phyloP scores from a whole-genome alignment of 495 filamentous ascomycete species.

The Penicillium psychrofluorescens region DNA sequence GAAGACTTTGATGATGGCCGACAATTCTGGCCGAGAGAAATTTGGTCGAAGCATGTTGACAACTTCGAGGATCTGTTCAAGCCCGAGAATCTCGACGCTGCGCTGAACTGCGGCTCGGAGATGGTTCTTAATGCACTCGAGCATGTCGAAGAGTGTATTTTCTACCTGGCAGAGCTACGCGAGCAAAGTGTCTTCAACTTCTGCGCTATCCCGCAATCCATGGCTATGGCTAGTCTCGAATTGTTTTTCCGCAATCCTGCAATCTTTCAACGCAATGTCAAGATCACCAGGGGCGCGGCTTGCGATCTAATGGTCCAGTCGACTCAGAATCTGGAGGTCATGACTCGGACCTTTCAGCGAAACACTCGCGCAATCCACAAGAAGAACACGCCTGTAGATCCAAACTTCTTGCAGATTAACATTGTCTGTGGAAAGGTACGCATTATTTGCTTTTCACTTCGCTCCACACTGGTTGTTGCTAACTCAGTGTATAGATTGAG shows the following conservation, averaged over 20 bases:
- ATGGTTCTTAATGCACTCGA: constrained; percentile 86
- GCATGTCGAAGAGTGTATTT: constrained; percentile 88
- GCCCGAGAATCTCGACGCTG: constrained; percentile 68
- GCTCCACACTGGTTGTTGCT: too few species aligned
- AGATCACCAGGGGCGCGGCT: constrained; percentile 93
- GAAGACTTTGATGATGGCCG: constrained; percentile 84
- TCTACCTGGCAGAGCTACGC: constrained; percentile 91
- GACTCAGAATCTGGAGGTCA: constrained; percentile 73
- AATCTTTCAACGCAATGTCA: constrained; percentile 83
- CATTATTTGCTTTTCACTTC: constrained; percentile 12
- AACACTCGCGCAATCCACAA: constrained; percentile 78
- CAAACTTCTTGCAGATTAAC: constrained; percentile 89
- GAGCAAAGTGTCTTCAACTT: constrained; percentile 99
- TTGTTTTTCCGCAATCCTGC: constrained; percentile 87
- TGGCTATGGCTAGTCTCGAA: constrained; percentile 92
- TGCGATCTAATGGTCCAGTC: constrained; percentile 88
- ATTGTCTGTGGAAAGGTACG: constrained; percentile 77
- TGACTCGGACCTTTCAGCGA: constrained; percentile 71
- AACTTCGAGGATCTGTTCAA: constrained; percentile 87
- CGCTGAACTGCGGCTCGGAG: constrained; percentile 84
- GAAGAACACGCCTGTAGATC: constrained; percentile 92
- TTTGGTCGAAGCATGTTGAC: constrained; percentile 91
- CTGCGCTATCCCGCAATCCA: constrained; percentile 92
- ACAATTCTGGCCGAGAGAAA: constrained; percentile 88
- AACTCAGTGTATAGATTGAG: constrained; percentile 58